These are phyloP conservation scores for Chaetothyriales sp. DNA, from an alignment of 2,329 filamentous ascomycete genomes.

Conservation along the genomic window DNA sequence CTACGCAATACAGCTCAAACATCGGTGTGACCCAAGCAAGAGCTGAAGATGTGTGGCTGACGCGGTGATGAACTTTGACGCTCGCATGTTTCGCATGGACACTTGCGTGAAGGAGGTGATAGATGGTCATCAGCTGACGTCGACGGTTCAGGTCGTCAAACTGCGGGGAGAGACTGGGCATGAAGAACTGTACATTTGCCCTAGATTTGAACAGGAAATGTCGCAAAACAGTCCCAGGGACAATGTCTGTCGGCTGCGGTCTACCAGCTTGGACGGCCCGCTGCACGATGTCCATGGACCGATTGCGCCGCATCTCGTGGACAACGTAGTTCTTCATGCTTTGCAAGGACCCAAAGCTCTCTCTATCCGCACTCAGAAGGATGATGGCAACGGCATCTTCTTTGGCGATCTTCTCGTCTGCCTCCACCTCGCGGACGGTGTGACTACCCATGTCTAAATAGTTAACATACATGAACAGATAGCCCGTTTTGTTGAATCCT, in stretches of 20 bases:
- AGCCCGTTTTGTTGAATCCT: conserved; percentile 92
- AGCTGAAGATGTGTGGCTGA: conserved; percentile 55
- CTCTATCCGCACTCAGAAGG: conserved; percentile 81
- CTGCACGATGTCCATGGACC: conserved; percentile 61
- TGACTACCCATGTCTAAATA: conserved; percentile 58
- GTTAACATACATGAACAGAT: conserved; percentile 98
- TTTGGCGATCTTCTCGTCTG: conserved; percentile 27
- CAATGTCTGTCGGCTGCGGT: conserved; percentile 57
- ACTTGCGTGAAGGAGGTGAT: conserved; percentile 68
- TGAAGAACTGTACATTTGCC: conserved; percentile 88
- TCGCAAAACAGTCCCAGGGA: conserved; percentile 64
- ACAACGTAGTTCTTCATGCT: conserved; percentile 52
- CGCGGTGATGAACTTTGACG: conserved; percentile 72
- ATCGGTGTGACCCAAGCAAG: conserved; percentile 82
- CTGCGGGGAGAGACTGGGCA: conserved; percentile 64
- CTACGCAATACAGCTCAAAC: conserved; percentile 94
- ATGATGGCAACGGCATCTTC: conserved; percentile 77
- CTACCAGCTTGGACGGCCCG: conserved; percentile 58
- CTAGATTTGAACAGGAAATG: conserved; percentile 96
- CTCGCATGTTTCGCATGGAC: conserved; percentile 76
- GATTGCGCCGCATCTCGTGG: conserved; percentile 60
- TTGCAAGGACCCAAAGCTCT: conserved; percentile 82
- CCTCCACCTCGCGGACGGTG: conserved; percentile 28
- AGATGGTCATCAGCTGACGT: conserved; percentile 59
- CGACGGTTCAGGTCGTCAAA: conserved; percentile 33